Conservation (phyloP, 1,284 basidiomycete genomes). For the Tilletia horrida region DNA sequence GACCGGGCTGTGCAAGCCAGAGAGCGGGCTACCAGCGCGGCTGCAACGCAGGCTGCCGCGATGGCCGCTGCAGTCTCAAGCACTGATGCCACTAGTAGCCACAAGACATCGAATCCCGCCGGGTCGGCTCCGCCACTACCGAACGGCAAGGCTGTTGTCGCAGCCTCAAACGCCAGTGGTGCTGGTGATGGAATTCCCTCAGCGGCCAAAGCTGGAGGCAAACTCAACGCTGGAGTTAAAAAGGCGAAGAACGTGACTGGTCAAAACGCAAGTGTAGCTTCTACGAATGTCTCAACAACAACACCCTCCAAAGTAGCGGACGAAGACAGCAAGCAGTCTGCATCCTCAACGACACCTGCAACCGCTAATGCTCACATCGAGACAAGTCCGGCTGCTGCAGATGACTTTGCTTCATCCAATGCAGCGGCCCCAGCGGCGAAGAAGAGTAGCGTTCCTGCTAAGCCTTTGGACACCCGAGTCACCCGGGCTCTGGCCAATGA, state of each 20-base stretch:
- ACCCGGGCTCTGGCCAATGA: not conserved
- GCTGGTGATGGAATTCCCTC: too few relatives aligned
- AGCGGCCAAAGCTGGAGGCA: too few relatives aligned
- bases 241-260: too few relatives aligned
- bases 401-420: not conserved
- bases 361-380: not conserved
- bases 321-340: not conserved
- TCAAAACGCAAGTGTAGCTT: too few relatives aligned
- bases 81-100: too few relatives aligned
- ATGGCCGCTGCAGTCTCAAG: conserved; percentile 1
- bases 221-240: too few relatives aligned
- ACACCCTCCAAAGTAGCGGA: too few relatives aligned
- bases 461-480: not conserved
- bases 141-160: too few relatives aligned
- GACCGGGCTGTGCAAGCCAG: conserved; percentile 3
- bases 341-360: not conserved
- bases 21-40: not conserved
- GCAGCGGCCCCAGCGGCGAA: not conserved
- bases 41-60: not conserved
- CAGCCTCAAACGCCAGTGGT: too few relatives aligned
- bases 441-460: not conserved
- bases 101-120: too few relatives aligned
- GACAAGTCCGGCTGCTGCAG: not conserved
- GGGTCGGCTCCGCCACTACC: too few relatives aligned
- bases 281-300: too few relatives aligned